Evolutionary conservation across 768 basidiomycete genomes (phyloP).

Genomic region (Russula sp.): DNA sequence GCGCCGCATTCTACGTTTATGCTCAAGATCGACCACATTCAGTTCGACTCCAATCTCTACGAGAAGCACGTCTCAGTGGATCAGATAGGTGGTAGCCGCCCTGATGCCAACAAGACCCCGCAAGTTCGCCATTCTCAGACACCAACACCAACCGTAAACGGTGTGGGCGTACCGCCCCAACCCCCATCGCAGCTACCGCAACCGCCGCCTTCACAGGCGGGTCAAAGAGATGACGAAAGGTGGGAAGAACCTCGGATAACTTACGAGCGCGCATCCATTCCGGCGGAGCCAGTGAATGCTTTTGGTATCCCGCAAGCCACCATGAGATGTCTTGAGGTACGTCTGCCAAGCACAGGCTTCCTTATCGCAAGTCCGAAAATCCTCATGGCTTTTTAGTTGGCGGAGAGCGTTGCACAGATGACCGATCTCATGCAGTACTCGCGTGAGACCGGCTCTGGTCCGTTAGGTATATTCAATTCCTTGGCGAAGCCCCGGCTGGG

Average conservation of each 20-base stretch:
- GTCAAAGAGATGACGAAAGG: constrained; percentile 47
- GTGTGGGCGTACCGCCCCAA: constrained; percentile 3
- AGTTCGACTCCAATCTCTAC: constrained; percentile 66
- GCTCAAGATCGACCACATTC: constrained; percentile 66
- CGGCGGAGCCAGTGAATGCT: constrained; percentile 79
- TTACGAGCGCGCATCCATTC: constrained; percentile 60
- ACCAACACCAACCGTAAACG: constrained; percentile 28
- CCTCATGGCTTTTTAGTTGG: constrained; percentile 42
- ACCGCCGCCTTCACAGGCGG: constrained; percentile 17
- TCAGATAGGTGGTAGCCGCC: constrained; percentile 47
- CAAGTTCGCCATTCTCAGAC: constrained; percentile 21
- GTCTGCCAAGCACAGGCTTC: constrained; percentile 23
- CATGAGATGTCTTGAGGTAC: constrained; percentile 81
- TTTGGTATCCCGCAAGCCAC: constrained; percentile 87
- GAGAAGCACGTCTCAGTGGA: constrained; percentile 73
- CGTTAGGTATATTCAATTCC: constrained; percentile 49
- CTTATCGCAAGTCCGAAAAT: constrained; percentile 12
- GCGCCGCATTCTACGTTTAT: constrained; percentile 25
- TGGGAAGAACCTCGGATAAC: constrained; percentile 55
- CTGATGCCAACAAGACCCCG: constrained; percentile 34
- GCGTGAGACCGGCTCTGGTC: constrained; percentile 48
- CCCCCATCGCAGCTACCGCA: constrained; percentile 7
- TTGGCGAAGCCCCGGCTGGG: constrained; percentile 12
- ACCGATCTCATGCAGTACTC: constrained; percentile 67
- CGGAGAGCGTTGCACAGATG: constrained; percentile 80